A percentile compares a stretch with the other conserved stretches of the same genome.
These are phyloP conservation scores for Aspergillus conjunctus DNA, from an alignment of 495 filamentous ascomycete species.

Conservation along the genomic window DNA sequence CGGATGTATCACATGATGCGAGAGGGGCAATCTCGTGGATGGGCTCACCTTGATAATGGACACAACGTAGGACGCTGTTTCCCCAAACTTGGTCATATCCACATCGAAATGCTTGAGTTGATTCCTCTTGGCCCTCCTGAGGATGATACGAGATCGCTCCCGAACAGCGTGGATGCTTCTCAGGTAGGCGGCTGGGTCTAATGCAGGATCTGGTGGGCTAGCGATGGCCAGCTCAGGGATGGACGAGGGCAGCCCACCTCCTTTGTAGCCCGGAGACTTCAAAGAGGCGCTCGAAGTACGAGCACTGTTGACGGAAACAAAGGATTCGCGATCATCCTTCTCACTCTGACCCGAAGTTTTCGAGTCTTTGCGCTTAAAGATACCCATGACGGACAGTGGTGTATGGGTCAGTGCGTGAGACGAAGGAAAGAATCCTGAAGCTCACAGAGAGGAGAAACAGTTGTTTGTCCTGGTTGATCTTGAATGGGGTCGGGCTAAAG, in stretches of 20 bases:
- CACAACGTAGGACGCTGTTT: slow-evolving; percentile 89
- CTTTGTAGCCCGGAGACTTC: slow-evolving; percentile 54
- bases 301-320: slow-evolving; percentile 52
- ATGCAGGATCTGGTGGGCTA: slow-evolving; percentile 80
- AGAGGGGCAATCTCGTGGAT: slow-evolving; percentile 6
- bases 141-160: slow-evolving; percentile 71
- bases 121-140: slow-evolving; percentile 76
- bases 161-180: slow-evolving; percentile 87
- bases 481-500: slow-evolving; percentile 3
- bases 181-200: slow-evolving; percentile 92
- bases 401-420: slow-evolving; percentile 6
- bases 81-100: slow-evolving; percentile 82
- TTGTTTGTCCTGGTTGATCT: slow-evolving; percentile 7
- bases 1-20: slow-evolving; percentile 10
- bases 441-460: not conserved
- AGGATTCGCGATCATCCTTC: slow-evolving; percentile 47
- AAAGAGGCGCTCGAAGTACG: slow-evolving; percentile 57
- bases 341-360: slow-evolving; percentile 55
- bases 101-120: slow-evolving; percentile 88
- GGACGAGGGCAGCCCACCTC: slow-evolving; percentile 46
- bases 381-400: slow-evolving; percentile 52
- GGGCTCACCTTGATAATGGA: slow-evolving; percentile 87
- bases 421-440: slow-evolving; percentile 5
- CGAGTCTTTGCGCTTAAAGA: slow-evolving; percentile 64
- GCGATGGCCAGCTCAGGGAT: slow-evolving; percentile 73